Percentiles rank a stretch among this genome's conserved stretches.
phyloP scores from a whole-genome alignment of 176 grass and related monocot species.

The bread wheat (Triticum aestivum) region DNA sequence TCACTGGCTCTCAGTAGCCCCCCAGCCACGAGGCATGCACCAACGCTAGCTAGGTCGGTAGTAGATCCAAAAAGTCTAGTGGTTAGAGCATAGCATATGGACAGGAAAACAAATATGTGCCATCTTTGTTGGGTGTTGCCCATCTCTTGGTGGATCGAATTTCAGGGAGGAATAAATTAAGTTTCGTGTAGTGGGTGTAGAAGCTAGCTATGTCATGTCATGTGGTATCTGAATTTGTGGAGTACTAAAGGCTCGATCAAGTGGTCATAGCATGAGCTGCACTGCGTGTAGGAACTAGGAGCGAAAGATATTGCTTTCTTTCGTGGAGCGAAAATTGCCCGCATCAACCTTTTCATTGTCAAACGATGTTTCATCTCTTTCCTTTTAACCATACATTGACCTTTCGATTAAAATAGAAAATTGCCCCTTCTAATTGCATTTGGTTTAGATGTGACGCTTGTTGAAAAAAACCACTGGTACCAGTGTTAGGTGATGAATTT shows the following conservation, averaged over 20 bases:
- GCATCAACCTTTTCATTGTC: constrained; percentile 25
- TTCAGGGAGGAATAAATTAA: constrained; percentile 40
- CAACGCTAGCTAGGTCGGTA: not conserved
- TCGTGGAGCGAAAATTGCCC: not conserved
- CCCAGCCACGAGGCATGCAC: not conserved
- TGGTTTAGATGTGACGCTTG: constrained; percentile 40
- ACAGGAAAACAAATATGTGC: constrained; percentile 23
- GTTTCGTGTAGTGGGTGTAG: constrained; percentile 22
- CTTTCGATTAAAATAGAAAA: constrained; percentile 13
- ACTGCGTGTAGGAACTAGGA: constrained; percentile 18
- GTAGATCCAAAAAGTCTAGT: constrained; percentile 9
- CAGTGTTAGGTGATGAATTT: constrained; percentile 12
- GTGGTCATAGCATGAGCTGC: not conserved
- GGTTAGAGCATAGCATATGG: not conserved
- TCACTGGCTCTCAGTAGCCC: constrained; percentile 4
- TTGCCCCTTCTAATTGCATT: constrained; percentile 27
- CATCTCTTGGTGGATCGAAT: constrained; percentile 9
- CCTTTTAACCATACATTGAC: not conserved
- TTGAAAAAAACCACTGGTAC: not conserved
- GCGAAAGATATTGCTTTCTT: constrained; percentile 23
- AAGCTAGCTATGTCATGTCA: no score
- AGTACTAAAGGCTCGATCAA: not conserved
- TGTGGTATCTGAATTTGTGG: not conserved
- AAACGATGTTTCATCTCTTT: constrained; percentile 28
- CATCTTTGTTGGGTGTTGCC: constrained; percentile 29